phyloP scores from a whole-genome alignment of 768 basidiomycete species.

The Tulasnella sp. region DNA sequence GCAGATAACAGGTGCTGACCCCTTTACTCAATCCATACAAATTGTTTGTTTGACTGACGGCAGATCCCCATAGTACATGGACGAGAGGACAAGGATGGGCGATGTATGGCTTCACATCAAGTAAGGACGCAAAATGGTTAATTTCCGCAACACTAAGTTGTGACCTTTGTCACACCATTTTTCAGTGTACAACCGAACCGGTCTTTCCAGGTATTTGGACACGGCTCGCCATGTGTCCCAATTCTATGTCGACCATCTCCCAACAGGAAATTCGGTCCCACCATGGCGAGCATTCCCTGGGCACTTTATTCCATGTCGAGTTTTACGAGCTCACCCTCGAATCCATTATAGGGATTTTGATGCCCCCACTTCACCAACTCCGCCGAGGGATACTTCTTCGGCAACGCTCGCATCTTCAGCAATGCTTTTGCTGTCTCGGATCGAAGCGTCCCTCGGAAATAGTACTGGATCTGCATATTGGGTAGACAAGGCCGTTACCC shows the following conservation, averaged over 20 bases:
- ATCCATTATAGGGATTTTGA: constrained; percentile 54
- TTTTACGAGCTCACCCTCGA: constrained; percentile 1
- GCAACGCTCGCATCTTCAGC: constrained; percentile 52
- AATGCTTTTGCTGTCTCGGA: constrained; percentile 44
- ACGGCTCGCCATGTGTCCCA: constrained; percentile 48
- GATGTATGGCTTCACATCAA: constrained; percentile 58
- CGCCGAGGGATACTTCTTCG: constrained; percentile 56
- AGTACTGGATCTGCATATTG: constrained; percentile 31
- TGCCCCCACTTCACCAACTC: constrained; percentile 44
- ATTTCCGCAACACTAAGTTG: neutral
- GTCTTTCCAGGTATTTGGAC: constrained; percentile 40
- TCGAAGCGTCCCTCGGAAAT: constrained; percentile 30
- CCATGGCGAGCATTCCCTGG: constrained; percentile 48
- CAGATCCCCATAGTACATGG: constrained; percentile 48
- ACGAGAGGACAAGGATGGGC: constrained; percentile 65
- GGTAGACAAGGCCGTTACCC: constrained; percentile 38
- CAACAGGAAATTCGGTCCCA: constrained; percentile 45
- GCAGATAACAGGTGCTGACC: constrained; percentile 30
- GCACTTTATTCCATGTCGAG: neutral
- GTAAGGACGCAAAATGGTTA: constrained; percentile 31
- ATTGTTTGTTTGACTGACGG: neutral
- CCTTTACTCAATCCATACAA: no score
- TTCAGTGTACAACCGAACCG: constrained; percentile 50
- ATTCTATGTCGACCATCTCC: constrained; percentile 52
- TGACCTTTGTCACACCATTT: neutral